These are phyloP conservation scores for Glycine latifolia DNA, from an alignment of 306 rosid species.

Conservation along the genomic window DNA sequence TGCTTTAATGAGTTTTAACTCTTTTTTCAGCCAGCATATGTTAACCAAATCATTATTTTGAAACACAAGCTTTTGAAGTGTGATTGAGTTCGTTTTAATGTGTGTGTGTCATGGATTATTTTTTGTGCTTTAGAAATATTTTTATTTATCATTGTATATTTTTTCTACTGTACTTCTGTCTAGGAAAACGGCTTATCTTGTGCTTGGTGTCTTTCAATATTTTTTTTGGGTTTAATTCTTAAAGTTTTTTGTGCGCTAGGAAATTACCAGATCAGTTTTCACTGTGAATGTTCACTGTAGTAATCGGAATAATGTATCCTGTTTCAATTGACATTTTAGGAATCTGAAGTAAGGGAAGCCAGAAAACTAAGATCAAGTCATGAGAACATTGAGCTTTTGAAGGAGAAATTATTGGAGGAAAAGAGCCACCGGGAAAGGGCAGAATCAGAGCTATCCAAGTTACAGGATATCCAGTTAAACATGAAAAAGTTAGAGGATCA, in stretches of 20 bases:
- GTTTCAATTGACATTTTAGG: constrained; percentile 65
- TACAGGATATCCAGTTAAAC: constrained; percentile 71
- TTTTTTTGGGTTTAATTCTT: no score
- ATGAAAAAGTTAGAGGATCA: constrained; percentile 80
- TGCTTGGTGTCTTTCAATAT: background rate
- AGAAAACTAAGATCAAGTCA: constrained; percentile 80
- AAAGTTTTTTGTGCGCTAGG: constrained; percentile 4
- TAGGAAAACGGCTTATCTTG: background rate
- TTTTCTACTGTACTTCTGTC: constrained; percentile 11
- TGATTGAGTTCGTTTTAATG: constrained; percentile 33
- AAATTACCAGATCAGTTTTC: constrained; percentile 27
- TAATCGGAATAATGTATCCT: constrained; percentile 31
- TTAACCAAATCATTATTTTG: background rate
- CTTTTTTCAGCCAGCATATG: constrained; percentile 18
- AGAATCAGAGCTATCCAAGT: constrained; percentile 77
- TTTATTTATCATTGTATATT: background rate
- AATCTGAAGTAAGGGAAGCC: constrained; percentile 94
- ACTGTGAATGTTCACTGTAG: constrained; percentile 12
- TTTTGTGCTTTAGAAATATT: constrained; percentile 11
- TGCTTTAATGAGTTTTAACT: constrained; percentile 21
- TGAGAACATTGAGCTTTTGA: constrained; percentile 75
- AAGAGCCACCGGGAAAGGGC: constrained; percentile 74
- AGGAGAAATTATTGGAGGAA: constrained; percentile 86
- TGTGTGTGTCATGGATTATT: background rate
- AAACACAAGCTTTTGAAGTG: constrained; percentile 2